Conservation (phyloP, 495 filamentous ascomycete species). For the Zalerion maritima region DNA sequence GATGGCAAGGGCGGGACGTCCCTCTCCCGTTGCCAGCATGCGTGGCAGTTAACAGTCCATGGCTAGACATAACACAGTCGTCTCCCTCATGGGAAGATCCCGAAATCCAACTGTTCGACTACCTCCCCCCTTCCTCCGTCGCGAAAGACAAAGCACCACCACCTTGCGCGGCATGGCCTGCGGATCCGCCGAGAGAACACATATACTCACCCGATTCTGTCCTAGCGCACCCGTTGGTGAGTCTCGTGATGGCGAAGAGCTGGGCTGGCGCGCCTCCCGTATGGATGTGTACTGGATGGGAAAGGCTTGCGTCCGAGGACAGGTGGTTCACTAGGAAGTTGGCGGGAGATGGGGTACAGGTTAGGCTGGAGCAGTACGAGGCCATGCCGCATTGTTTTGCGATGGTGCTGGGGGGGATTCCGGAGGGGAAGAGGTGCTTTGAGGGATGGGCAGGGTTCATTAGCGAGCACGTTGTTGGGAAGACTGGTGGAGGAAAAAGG, state of each 20-base stretch:
- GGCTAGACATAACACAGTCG: slow-evolving; percentile 62
- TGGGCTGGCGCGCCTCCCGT: slow-evolving; percentile 62
- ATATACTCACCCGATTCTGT: slow-evolving; percentile 51
- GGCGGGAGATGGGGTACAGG: slow-evolving; percentile 42
- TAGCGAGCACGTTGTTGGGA: slow-evolving; percentile 14
- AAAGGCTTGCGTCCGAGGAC: slow-evolving; percentile 63
- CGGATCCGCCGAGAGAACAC: slow-evolving; percentile 49
- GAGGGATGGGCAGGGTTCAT: slow-evolving; percentile 45
- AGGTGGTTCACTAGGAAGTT: slow-evolving; percentile 45
- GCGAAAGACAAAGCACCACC: slow-evolving; percentile 26
- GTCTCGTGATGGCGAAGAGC: slow-evolving; percentile 44
- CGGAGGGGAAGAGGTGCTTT: slow-evolving; percentile 36
- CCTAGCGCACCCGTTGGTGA: slow-evolving; percentile 61
- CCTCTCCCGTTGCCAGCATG: slow-evolving; percentile 64
- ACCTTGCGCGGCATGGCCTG: slow-evolving; percentile 55
- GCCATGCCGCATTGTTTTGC: slow-evolving; percentile 85
- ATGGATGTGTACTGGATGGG: slow-evolving; percentile 62
- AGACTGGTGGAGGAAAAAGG: slow-evolving; percentile 1
- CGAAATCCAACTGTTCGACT: slow-evolving; percentile 56
- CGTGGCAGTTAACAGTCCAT: slow-evolving; percentile 49
- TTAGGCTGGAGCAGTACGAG: slow-evolving; percentile 64
- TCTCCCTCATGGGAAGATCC: slow-evolving; percentile 55
- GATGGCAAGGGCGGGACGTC: slow-evolving; percentile 51
- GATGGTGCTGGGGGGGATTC: slow-evolving; percentile 39
- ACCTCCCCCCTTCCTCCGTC: slow-evolving; percentile 39